These are phyloP conservation scores for Daedaleopsis nitida DNA, from an alignment of 768 basidiomycete genomes.

Conservation along the genomic window DNA sequence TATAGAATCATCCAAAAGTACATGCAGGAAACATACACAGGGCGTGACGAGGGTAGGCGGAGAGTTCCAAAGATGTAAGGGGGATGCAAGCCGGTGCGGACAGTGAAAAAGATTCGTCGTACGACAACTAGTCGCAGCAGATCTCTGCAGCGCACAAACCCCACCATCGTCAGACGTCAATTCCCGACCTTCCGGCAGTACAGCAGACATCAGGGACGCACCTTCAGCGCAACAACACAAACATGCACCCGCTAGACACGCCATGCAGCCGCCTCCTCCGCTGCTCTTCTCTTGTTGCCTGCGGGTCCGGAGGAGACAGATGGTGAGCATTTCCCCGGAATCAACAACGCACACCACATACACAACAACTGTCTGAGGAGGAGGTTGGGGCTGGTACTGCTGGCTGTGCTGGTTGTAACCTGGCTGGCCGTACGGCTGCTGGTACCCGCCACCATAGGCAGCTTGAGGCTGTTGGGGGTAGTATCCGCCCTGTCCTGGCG, in stretches of 20 bases:
- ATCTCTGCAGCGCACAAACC: constrained; percentile 48
- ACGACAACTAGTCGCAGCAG: constrained; percentile 51
- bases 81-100: background rate
- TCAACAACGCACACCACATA: constrained; percentile 38
- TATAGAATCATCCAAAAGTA: constrained; percentile 12
- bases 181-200: background rate
- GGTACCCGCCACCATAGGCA: constrained; percentile 56
- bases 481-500: constrained; percentile 67
- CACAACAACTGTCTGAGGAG: constrained; percentile 84
- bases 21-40: constrained; percentile 12
- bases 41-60: constrained; percentile 1
- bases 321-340: background rate
- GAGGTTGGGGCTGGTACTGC: constrained; percentile 59
- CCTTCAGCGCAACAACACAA: constrained; percentile 79
- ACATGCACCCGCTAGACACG: constrained; percentile 65
- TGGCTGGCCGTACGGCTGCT: constrained; percentile 41
- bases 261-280: constrained; percentile 53
- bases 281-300: constrained; percentile 52
- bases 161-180: background rate
- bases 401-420: constrained; percentile 28
- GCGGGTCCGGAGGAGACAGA: constrained; percentile 35
- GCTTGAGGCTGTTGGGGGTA: constrained; percentile 77
- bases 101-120: constrained; percentile 51
- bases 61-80: background rate
- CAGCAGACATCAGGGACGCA: constrained; percentile 30